Conservation (phyloP, 176 grass and related monocot genomes). For the Urochloa ruziziensis region DNA sequence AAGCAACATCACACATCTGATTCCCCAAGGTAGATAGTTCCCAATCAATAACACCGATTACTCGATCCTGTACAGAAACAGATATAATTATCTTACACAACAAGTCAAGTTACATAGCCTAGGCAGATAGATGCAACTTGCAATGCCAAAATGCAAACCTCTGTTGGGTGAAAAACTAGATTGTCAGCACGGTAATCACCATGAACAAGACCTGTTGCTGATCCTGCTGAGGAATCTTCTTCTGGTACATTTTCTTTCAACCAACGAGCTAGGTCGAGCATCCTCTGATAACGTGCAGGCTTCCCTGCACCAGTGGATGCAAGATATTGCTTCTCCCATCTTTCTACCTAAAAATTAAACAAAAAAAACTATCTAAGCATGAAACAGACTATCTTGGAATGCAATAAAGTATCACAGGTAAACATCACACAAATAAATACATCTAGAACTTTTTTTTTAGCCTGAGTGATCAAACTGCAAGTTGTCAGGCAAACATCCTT, state of each 20-base stretch:
- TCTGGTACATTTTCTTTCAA: slow-evolving; percentile 69
- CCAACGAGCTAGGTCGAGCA: slow-evolving; percentile 80
- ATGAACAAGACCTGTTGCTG: slow-evolving; percentile 79
- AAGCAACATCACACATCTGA: slow-evolving; percentile 98
- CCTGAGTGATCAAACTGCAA: not conserved
- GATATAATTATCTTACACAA: not conserved
- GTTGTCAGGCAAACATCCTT: not conserved
- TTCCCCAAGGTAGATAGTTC: slow-evolving; percentile 97
- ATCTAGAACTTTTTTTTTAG: not conserved
- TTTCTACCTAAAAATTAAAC: slow-evolving; percentile 57
- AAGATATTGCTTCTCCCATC: slow-evolving; percentile 90
- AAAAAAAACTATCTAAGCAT: slow-evolving; percentile 6
- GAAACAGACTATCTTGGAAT: slow-evolving; percentile 8
- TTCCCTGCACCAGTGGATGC: slow-evolving; percentile 78
- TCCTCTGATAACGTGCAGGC: slow-evolving; percentile 66
- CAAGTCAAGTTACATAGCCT: not conserved
- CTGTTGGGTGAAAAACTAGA: slow-evolving; percentile 83
- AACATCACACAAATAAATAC: not conserved
- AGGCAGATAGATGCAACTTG: not conserved
- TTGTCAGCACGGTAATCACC: slow-evolving; percentile 92
- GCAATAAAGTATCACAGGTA: not conserved
- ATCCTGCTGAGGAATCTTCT: slow-evolving; percentile 60
- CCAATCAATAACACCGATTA: slow-evolving; percentile 98
- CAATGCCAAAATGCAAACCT: slow-evolving; percentile 51
- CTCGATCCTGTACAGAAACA: slow-evolving; percentile 64